Conservation (phyloP, 2,329 filamentous ascomycete species). For the Calonectria pteridis region DNA sequence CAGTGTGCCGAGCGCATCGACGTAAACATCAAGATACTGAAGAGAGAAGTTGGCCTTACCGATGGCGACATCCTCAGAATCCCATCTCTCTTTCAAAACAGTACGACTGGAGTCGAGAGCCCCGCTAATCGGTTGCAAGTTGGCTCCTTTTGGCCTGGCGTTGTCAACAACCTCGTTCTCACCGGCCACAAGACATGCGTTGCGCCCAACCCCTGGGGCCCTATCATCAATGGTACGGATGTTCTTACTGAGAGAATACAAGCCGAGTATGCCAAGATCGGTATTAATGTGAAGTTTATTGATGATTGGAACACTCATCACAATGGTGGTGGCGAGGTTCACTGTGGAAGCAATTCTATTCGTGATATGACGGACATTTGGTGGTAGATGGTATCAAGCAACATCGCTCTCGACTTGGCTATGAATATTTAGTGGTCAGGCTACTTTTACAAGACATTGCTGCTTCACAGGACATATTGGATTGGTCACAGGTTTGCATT, state of each 20-base stretch:
- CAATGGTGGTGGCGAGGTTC: not conserved
- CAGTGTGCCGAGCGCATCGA: not conserved
- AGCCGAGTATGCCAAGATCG: not conserved
- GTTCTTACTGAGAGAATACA: not conserved
- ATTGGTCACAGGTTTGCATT: too few species aligned
- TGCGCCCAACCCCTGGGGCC: not conserved
- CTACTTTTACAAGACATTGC: too few species aligned
- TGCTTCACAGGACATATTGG: too few species aligned
- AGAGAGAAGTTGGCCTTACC: not conserved
- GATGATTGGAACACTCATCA: constrained; percentile 3
- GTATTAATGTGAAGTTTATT: not conserved
- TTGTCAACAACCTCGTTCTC: not conserved
- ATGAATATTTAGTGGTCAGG: too few species aligned
- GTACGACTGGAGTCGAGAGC: not conserved
- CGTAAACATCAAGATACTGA: not conserved
- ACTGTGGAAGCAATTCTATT: not conserved
- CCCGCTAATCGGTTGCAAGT: not conserved
- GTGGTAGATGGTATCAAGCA: not conserved
- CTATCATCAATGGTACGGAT: not conserved
- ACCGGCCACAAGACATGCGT: not conserved
- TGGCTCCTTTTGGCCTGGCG: not conserved
- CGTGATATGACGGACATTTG: not conserved
- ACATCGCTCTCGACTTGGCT: too few species aligned
- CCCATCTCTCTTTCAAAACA: not conserved
- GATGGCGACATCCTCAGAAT: not conserved